These are phyloP conservation scores for Coriolopsis trogii DNA, from an alignment of 1,284 basidiomycete genomes.

Conservation along the genomic window DNA sequence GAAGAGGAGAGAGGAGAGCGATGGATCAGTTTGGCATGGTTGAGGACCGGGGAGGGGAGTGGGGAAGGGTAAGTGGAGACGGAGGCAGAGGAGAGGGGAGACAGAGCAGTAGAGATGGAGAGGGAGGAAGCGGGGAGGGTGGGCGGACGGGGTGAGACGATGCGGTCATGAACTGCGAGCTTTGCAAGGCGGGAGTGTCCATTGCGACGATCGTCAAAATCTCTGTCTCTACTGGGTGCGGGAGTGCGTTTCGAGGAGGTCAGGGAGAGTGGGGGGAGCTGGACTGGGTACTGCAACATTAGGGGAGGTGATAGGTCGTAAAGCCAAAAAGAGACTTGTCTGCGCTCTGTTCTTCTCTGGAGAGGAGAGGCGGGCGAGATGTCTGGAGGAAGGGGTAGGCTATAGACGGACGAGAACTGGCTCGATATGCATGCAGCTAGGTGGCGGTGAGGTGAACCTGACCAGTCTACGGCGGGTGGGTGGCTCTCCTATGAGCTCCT, in stretches of 20 bases:
- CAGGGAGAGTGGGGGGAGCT: constrained; percentile 54
- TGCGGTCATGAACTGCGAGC: constrained; percentile 33
- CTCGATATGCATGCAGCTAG: constrained; percentile 32
- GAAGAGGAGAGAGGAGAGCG: constrained; percentile 35
- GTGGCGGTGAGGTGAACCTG: constrained; percentile 22
- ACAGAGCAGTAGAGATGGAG: constrained; percentile 20
- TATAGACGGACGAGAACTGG: constrained; percentile 27
- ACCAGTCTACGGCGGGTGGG: constrained; percentile 22
- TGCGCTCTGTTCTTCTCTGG: constrained; percentile 28
- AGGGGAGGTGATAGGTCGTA: constrained; percentile 25
- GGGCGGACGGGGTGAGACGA: constrained; percentile 30
- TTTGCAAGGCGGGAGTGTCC: constrained; percentile 31
- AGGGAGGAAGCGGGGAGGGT: constrained; percentile 18
- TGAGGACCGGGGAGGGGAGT: constrained; percentile 27
- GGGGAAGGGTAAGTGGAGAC: constrained; percentile 33
- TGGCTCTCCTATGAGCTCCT: constrained; percentile 22
- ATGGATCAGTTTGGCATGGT: constrained; percentile 31
- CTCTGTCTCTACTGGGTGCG: constrained; percentile 31
- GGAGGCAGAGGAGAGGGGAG: constrained; percentile 33
- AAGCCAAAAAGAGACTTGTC: constrained; percentile 25
- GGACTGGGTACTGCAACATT: constrained; percentile 74
- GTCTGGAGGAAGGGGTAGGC: constrained; percentile 19
- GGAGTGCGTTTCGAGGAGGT: constrained; percentile 35
- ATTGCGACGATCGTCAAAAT: constrained; percentile 30
- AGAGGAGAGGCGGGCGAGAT: constrained; percentile 30